Conservation (phyloP, 2,329 filamentous ascomycete species). For the Pestalotiopsis sp. region DNA sequence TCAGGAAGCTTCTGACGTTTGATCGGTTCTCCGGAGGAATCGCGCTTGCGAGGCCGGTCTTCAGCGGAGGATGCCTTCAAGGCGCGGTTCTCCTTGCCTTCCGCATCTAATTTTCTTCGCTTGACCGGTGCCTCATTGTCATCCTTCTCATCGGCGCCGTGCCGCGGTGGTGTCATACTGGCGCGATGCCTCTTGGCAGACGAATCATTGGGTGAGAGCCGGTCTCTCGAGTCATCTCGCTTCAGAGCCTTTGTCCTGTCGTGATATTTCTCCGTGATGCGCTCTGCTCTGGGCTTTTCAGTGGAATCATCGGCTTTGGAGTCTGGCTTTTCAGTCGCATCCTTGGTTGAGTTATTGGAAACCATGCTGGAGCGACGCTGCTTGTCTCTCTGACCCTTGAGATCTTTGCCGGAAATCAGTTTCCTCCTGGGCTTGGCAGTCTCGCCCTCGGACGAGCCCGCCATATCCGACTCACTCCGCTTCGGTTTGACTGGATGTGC, state of each 20-base stretch:
- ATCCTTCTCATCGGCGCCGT: conserved; percentile 55
- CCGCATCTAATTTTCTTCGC: conserved; percentile 57
- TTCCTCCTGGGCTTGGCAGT: conserved; percentile 62
- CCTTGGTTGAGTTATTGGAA: conserved; percentile 57
- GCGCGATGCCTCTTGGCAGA: conserved; percentile 59
- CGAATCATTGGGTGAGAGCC: conserved; percentile 51
- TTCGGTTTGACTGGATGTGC: conserved; percentile 47
- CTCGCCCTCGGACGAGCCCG: conserved; percentile 58
- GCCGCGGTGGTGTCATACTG: conserved; percentile 59
- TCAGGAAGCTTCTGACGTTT: conserved; percentile 35
- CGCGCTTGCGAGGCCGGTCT: conserved; percentile 45
- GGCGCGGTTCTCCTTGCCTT: conserved; percentile 50
- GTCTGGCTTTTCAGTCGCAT: conserved; percentile 56
- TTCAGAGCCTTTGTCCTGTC: conserved; percentile 63
- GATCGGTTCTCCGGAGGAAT: conserved; percentile 40
- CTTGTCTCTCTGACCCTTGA: conserved; percentile 61
- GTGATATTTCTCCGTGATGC: conserved; percentile 55
- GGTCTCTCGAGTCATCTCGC: conserved; percentile 61
- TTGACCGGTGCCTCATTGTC: conserved; percentile 54
- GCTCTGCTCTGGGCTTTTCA: conserved; percentile 48
- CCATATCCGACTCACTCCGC: conserved; percentile 56
- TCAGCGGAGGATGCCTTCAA: conserved; percentile 48
- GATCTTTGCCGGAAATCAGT: conserved; percentile 63
- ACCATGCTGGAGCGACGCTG: conserved; percentile 60
- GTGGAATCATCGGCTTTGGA: conserved; percentile 46